Evolutionary conservation across 1,284 basidiomycete species (phyloP).

Genomic region (Rhodotorula sp.): DNA sequence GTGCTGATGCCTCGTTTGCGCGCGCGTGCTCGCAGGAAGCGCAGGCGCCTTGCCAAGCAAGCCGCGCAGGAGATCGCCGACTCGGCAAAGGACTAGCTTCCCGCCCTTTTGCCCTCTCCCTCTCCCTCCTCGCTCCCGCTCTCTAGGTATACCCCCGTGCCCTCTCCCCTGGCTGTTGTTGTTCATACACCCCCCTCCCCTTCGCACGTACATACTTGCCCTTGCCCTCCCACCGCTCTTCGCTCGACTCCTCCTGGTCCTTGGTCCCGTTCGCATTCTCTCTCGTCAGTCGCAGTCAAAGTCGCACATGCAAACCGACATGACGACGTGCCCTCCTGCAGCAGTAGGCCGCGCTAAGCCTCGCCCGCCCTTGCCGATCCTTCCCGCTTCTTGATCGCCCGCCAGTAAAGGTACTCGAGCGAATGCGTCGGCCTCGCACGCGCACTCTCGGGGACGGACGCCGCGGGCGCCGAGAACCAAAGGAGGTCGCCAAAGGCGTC

Average conservation of each 20-base stretch:
- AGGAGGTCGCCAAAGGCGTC: conserved; percentile 41
- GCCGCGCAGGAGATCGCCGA: not conserved
- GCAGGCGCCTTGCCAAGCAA: conserved; percentile 11
- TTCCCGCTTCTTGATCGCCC: not conserved
- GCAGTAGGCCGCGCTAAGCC: not conserved
- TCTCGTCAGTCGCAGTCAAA: too few relatives aligned
- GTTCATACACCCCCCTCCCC: too few relatives aligned
- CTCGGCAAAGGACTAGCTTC: not conserved
- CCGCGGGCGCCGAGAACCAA: conserved; percentile 42
- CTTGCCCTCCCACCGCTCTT: too few relatives aligned
- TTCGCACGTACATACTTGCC: too few relatives aligned
- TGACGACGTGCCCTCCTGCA: too few relatives aligned
- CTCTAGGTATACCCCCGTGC: too few relatives aligned
- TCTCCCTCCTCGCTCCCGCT: not conserved
- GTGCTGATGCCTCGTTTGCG: not conserved
- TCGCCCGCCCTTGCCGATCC: too few relatives aligned
- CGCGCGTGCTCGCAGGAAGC: not conserved
- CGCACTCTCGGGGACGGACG: not conserved
- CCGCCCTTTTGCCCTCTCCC: not conserved
- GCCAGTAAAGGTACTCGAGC: conserved; percentile 41
- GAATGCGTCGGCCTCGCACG: conserved; percentile 29
- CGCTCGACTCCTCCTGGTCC: too few relatives aligned
- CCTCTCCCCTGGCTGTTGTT: too few relatives aligned
- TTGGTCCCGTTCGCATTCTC: too few relatives aligned
- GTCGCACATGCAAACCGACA: too few relatives aligned